These are phyloP conservation scores for Pichia inconspicua DNA, from an alignment of 1,139 yeast genomes.

Conservation along the genomic window DNA sequence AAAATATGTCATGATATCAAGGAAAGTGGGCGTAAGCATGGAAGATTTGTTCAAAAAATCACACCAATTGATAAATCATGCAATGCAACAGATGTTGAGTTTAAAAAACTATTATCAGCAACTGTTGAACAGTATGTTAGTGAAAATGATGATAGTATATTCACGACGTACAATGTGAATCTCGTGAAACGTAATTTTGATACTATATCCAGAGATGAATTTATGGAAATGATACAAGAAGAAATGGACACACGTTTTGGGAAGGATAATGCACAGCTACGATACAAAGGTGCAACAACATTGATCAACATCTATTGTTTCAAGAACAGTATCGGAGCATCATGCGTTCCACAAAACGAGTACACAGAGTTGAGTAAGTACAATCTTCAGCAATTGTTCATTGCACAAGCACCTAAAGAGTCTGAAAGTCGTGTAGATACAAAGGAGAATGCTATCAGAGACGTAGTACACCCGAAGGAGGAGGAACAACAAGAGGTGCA, in stretches of 20 bases:
- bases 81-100: conserved; percentile 62
- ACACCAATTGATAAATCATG: conserved; percentile 76
- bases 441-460: not conserved
- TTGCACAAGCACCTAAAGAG: conserved; percentile 1
- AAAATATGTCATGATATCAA: conserved; percentile 54
- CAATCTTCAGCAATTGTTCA: conserved; percentile 59
- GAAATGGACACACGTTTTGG: conserved; percentile 4
- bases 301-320: conserved; percentile 80
- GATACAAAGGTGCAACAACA: conserved; percentile 71
- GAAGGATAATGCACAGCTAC: conserved; percentile 37
- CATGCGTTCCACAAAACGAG: conserved; percentile 53
- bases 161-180: conserved; percentile 66
- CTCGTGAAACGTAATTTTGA: conserved; percentile 74
- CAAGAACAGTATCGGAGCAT: conserved; percentile 74
- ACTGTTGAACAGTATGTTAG: conserved; percentile 16
- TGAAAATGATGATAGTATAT: conserved; percentile 11
- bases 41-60: conserved; percentile 68
- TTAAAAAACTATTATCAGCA: conserved; percentile 44
- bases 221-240: conserved; percentile 5
- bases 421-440: not conserved
- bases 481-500: not conserved
- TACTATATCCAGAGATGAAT: conserved; percentile 54
- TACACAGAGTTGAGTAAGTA: conserved; percentile 49
- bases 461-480: not conserved
- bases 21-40: conserved; percentile 45